These are phyloP conservation scores for Leccinum sublutescens DNA, from an alignment of 768 basidiomycete genomes.

Conservation along the genomic window DNA sequence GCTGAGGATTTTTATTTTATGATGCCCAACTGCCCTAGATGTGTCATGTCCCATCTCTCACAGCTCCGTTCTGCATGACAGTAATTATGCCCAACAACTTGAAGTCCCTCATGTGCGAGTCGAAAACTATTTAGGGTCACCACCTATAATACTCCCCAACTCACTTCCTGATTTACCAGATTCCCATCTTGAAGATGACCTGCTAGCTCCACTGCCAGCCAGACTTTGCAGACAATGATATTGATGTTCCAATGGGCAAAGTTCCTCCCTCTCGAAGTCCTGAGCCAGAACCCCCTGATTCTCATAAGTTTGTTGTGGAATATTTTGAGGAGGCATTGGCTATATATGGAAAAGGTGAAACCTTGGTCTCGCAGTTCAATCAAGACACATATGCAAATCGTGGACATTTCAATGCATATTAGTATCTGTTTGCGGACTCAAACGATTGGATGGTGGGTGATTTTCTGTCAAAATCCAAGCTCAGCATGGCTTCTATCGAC, in stretches of 20 bases:
- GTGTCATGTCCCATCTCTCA: neutral
- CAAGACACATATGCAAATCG: neutral
- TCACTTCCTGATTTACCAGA: neutral
- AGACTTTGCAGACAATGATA: too few species aligned
- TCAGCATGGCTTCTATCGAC: slow-evolving; percentile 33
- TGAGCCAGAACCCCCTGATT: neutral
- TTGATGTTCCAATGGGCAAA: too few species aligned
- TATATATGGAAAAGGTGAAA: neutral
- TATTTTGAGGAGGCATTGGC: neutral
- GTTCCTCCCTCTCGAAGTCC: neutral
- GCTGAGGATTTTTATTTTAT: neutral
- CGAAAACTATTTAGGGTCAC: neutral
- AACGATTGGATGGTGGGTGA: slow-evolving; percentile 33
- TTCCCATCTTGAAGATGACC: too few species aligned
- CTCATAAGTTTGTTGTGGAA: neutral
- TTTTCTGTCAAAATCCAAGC: slow-evolving; percentile 26
- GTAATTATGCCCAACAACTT: neutral
- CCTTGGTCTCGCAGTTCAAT: neutral
- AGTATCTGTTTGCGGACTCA: slow-evolving; percentile 32
- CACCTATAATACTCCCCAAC: too few species aligned
- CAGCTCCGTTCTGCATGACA: neutral
- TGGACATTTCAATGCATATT: slow-evolving; percentile 11
- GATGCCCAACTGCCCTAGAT: slow-evolving; percentile 2
- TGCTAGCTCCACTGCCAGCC: too few species aligned
- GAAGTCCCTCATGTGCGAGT: neutral